phyloP scores from a whole-genome alignment of 2,329 filamentous ascomycete species.

The Aspergillus terreus region DNA sequence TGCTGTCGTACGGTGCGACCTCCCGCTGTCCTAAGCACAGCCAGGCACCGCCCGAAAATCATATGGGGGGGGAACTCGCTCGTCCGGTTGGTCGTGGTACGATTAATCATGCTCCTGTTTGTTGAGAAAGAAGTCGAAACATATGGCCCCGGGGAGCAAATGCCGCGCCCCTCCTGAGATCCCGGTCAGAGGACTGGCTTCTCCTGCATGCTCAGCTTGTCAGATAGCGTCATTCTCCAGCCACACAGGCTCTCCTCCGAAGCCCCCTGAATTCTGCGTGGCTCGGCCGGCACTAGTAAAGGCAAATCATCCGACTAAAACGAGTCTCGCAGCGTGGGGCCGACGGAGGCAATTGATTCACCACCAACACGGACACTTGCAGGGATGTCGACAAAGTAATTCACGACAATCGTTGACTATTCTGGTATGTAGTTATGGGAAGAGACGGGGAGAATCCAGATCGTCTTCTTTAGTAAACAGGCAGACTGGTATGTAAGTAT shows the following conservation, averaged over 20 bases:
- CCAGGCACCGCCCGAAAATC: not conserved
- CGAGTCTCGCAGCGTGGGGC: constrained; percentile 9
- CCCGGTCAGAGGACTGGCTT: not conserved
- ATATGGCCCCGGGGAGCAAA: not conserved
- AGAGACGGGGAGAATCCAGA: too few species aligned
- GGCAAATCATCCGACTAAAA: constrained; percentile 2
- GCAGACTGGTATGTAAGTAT: too few species aligned
- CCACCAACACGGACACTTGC: constrained; percentile 19
- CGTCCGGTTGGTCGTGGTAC: not conserved
- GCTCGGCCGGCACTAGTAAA: constrained; percentile 3
- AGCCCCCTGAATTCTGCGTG: constrained; percentile 4
- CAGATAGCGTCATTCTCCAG: not conserved
- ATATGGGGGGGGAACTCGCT: not conserved
- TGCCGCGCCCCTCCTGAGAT: not conserved
- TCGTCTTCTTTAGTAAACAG: too few species aligned
- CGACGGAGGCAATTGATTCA: constrained; percentile 8
- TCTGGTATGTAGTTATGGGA: not conserved
- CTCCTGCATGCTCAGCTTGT: not conserved
- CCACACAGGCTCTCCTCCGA: not conserved
- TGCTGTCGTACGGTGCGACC: not conserved
- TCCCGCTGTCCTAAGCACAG: too few species aligned
- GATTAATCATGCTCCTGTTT: not conserved
- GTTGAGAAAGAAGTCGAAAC: not conserved
- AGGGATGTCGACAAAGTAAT: not conserved
- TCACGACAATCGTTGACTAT: constrained; percentile 2